A percentile compares a stretch with the other conserved stretches of the same genome.
These are phyloP conservation scores for Euphorbia lathyris DNA, from an alignment of 345 rosid species.

Conservation along the genomic window DNA sequence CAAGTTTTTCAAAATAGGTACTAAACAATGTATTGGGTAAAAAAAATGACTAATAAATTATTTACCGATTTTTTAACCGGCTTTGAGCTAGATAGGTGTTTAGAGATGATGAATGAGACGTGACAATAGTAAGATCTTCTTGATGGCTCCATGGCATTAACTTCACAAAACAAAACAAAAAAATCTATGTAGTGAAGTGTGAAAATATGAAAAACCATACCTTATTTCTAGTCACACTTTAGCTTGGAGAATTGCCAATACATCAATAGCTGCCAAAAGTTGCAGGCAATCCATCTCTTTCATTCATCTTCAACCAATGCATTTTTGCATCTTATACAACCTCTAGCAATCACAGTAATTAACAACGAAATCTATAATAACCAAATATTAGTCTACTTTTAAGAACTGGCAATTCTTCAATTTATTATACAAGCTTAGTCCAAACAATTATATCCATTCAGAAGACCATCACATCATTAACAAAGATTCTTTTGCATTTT, in stretches of 20 bases:
- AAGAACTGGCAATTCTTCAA: not conserved
- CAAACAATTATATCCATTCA: too few relatives aligned
- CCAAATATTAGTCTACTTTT: not conserved
- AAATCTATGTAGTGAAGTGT: slow-evolving; percentile 1
- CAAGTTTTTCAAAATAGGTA: too few relatives aligned
- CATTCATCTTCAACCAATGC: not conserved
- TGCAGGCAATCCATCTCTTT: slow-evolving; percentile 8
- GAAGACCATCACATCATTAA: not conserved
- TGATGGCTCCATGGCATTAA: slow-evolving; percentile 13
- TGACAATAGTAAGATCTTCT: not conserved
- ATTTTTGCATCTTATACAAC: not conserved
- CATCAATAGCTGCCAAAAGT: not conserved
- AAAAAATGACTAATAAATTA: too few relatives aligned
- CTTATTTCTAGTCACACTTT: not conserved
- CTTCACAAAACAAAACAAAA: not conserved
- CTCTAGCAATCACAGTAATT: not conserved
- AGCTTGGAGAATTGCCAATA: not conserved
- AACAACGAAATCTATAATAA: not conserved
- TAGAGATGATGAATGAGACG: slow-evolving; percentile 15
- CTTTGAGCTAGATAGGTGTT: not conserved
- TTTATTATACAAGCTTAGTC: not conserved
- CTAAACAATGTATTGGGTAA: too few relatives aligned
- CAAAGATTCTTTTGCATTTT: not conserved
- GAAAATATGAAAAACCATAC: not conserved
- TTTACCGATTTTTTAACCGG: too few relatives aligned